phyloP scores from a whole-genome alignment of 1,284 basidiomycete species.

The Leccinum subrobustum region DNA sequence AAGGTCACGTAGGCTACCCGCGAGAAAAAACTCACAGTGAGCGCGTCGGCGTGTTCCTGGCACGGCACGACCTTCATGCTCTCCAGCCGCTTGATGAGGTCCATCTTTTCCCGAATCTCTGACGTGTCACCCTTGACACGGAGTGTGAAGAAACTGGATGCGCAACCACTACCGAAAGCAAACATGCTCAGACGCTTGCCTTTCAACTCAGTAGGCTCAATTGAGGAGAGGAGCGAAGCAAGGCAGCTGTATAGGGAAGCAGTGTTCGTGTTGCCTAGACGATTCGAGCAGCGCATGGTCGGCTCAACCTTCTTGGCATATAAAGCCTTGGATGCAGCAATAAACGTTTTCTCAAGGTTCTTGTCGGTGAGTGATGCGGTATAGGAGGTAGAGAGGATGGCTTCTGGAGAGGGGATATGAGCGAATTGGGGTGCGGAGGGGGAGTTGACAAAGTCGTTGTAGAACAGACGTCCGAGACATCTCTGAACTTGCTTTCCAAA shows the following conservation, averaged over 20 bases:
- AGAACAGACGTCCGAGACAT: conserved; percentile 90
- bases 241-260: conserved; percentile 96
- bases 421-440: conserved; percentile 76
- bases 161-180: conserved; percentile 92
- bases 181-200: conserved; percentile 90
- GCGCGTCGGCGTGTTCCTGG: conserved; percentile 78
- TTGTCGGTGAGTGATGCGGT: conserved; percentile 87
- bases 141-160: conserved; percentile 88
- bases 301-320: conserved; percentile 77
- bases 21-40: conserved; percentile 53
- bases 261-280: conserved; percentile 98
- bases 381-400: conserved; percentile 66
- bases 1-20: neutral
- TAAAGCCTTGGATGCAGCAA: conserved; percentile 66
- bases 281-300: conserved; percentile 79
- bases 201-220: conserved; percentile 65
- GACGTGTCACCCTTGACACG: conserved; percentile 84
- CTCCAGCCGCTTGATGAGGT: conserved; percentile 76
- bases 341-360: conserved; percentile 92
- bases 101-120: conserved; percentile 77
- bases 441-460: conserved; percentile 89
- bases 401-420: conserved; percentile 67
- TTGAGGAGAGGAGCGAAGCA: conserved; percentile 74
- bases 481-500: conserved; percentile 99
- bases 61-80: conserved; percentile 91